A percentile compares a stretch with the other conserved stretches of the same genome.
phyloP scores from a whole-genome alignment of 169 alveolate genomes.

The Eimeria mitis region DNA sequence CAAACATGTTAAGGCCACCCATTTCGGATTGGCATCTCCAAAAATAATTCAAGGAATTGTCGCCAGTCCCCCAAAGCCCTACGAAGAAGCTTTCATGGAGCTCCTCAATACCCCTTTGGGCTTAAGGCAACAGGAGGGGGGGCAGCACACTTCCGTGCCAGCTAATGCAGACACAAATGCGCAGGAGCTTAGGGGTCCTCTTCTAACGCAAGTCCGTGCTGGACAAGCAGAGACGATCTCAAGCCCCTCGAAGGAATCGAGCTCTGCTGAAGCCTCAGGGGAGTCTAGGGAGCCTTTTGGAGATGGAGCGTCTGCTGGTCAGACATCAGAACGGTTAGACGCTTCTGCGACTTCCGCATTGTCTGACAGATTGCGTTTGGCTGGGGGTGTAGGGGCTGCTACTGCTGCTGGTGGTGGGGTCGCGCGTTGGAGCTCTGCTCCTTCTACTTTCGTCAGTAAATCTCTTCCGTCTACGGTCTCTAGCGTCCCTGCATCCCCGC shows the following conservation, averaged over 20 bases:
- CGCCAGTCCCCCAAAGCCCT: background rate
- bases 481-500: background rate
- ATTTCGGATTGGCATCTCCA: background rate
- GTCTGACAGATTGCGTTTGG: background rate
- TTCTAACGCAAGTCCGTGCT: background rate
- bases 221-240: background rate
- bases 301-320: background rate
- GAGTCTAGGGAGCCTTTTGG: too few relatives aligned
- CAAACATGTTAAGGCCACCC: background rate
- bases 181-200: background rate
- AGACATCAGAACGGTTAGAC: background rate
- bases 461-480: background rate
- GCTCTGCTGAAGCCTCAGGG: background rate
- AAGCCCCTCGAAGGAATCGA: background rate
- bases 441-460: background rate
- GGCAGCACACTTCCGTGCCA: background rate
- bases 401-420: background rate
- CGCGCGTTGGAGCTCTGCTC: background rate
- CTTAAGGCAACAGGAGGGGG: background rate
- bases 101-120: conserved; percentile 2
- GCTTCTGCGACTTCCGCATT: background rate
- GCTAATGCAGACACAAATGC: background rate
- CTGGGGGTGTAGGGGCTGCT: background rate
- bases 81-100: background rate
- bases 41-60: background rate